Base-by-base conservation (phyloP, 108 stramenopile genomes). In the Cyclostephanos invisitatus region DNA sequence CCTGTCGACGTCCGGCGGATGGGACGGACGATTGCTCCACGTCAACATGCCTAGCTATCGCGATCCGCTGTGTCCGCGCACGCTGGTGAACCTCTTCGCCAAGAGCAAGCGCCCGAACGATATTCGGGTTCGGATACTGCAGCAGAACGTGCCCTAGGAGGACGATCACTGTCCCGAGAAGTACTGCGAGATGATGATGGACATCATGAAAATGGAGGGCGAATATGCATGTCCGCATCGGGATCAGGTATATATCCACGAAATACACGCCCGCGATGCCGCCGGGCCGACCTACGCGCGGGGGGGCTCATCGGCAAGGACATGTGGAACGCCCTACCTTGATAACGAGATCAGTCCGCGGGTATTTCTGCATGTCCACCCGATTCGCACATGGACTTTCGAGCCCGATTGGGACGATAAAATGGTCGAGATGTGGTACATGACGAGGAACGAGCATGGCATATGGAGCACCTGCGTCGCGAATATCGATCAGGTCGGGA, bases 291-390 rank as follows among this genome's bases (percentile, higher is more conserved):
- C 81, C 0, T 82, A 53, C 60, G 85, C 85, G 0, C 61, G 85
- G 40, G 85, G 40, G 82, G 78, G 8, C 55, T 78, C 62, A 42
- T 77, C 27, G 73, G 77, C n/a, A 36, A 71, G 35, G 82, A 77
- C 56, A 67, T 83, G 61, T 28, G 28, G 20, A 44, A 44, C 15
- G 78, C 78, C n/a, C n/a, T n/a, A n/a, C n/a, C n/a, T n/a, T n/a
- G n/a, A n/a, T n/a, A n/a, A n/a, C n/a, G 47, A 77, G 63, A 88
- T 89, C 67, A 40, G 82, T 75, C 56, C 85, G 53, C 73, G 91
- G 77, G 40, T 89, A 97, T 78, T 97, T 89, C 81, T 98, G 95
- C 79, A 86, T 98, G 89, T 84, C 89, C 70, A 94, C 84, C 84
- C 17, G 96, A 97, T 77, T 64, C 74, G 49, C 93, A 96, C 84